These are phyloP conservation scores for Phlebopus sp. DNA, from an alignment of 1,284 basidiomycete species.

Conservation along the genomic window DNA sequence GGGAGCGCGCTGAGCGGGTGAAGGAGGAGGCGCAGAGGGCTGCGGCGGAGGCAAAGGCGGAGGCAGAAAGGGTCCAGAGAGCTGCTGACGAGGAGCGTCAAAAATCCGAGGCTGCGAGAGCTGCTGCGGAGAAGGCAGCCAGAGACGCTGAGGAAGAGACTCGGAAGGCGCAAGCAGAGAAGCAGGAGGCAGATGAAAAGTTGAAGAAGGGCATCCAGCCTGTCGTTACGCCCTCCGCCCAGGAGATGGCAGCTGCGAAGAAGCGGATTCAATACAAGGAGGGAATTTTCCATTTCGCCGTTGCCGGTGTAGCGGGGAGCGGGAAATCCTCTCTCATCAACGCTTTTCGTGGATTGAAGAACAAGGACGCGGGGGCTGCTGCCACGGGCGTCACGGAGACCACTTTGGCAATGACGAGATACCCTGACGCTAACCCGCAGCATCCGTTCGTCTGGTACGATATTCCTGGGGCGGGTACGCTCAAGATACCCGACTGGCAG, in stretches of 20 bases:
- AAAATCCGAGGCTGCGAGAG: slow-evolving; percentile 10
- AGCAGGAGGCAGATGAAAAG: slow-evolving; percentile 9
- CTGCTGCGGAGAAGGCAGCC: slow-evolving; percentile 8
- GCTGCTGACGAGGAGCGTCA: slow-evolving; percentile 9
- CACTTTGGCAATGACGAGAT: slow-evolving; percentile 18
- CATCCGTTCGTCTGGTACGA: slow-evolving; percentile 18
- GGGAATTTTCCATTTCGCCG: slow-evolving; percentile 17
- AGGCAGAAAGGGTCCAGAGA: slow-evolving; percentile 11
- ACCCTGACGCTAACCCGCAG: slow-evolving; percentile 18
- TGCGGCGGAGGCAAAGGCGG: slow-evolving; percentile 10
- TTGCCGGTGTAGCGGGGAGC: slow-evolving; percentile 14
- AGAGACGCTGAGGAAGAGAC: slow-evolving; percentile 4
- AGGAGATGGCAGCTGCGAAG: slow-evolving; percentile 13
- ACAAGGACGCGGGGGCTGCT: slow-evolving; percentile 17
- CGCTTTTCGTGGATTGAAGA: slow-evolving; percentile 10
- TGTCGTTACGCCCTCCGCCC: slow-evolving; percentile 15
- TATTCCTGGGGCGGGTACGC: slow-evolving; percentile 16
- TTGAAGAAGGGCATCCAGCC: slow-evolving; percentile 20
- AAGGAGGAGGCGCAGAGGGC: slow-evolving; percentile 16
- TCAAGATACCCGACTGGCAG: slow-evolving; percentile 16
- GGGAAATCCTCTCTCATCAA: slow-evolving; percentile 21
- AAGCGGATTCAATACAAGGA: slow-evolving; percentile 15
- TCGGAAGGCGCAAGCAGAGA: slow-evolving; percentile 2
- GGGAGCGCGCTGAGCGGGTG: slow-evolving; percentile 9
- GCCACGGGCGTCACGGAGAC: slow-evolving; percentile 21